These are phyloP conservation scores for Paracoccidioides lutzii DNA, from an alignment of 2,329 filamentous ascomycete genomes.

Conservation along the genomic window DNA sequence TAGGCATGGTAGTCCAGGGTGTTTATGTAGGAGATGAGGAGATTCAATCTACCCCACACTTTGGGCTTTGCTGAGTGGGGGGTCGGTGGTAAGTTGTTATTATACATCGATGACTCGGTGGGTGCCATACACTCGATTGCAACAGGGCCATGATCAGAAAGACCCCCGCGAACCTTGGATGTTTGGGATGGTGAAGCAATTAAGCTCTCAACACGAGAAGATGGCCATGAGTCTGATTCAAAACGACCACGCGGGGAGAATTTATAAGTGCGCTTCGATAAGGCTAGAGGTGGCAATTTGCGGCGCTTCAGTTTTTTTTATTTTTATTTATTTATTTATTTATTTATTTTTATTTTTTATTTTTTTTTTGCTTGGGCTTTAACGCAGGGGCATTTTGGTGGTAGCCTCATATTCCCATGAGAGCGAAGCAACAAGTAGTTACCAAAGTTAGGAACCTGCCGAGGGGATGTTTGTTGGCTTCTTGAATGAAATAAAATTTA, in stretches of 20 bases:
- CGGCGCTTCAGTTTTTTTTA: neutral
- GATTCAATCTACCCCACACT: neutral
- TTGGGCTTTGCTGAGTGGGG: neutral
- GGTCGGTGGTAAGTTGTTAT: too few relatives aligned
- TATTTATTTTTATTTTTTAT: too few relatives aligned
- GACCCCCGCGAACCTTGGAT: neutral
- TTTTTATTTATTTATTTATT: too few relatives aligned
- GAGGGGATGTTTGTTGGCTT: too few relatives aligned
- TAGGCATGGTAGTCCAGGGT: neutral
- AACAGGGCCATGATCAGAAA: neutral
- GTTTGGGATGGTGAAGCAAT: neutral
- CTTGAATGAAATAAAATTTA: too few relatives aligned
- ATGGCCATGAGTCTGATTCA: neutral
- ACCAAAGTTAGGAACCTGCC: too few relatives aligned
- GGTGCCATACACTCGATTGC: too few relatives aligned
- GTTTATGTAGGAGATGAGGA: neutral
- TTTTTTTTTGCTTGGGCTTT: too few relatives aligned
- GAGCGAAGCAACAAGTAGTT: too few relatives aligned
- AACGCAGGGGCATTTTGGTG: too few relatives aligned
- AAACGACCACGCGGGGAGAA: neutral
- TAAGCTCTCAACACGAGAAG: too few relatives aligned
- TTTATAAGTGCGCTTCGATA: neutral
- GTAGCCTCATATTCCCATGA: too few relatives aligned
- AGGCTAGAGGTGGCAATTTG: neutral
- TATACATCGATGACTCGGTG: neutral